Percentiles rank a stretch among this genome's conserved stretches.
Conservation (phyloP, 2,329 filamentous ascomycete species). For the Aspergillus aculeatus region DNA sequence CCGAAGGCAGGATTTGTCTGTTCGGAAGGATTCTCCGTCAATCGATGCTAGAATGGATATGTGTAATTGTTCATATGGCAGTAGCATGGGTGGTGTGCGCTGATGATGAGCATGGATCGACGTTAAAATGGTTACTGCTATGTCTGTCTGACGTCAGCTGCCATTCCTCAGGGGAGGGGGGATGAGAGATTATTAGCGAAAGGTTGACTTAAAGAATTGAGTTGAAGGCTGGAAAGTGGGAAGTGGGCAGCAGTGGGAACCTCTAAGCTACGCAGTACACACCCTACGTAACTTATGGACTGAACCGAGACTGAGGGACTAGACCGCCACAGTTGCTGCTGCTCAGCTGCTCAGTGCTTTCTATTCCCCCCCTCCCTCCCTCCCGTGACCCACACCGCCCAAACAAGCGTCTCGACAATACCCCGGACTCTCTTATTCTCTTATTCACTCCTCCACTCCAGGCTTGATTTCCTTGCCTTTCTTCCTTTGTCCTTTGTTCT, state of each 20-base stretch:
- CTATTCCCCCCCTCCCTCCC: background rate
- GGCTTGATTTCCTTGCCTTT: background rate
- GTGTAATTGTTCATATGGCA: background rate
- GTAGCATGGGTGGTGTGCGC: background rate
- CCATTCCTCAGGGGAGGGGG: background rate
- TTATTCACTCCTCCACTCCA: background rate
- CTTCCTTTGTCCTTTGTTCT: background rate
- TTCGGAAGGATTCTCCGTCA: background rate
- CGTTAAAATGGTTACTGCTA: background rate
- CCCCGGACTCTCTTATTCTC: conserved; percentile 6
- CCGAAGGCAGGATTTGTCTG: background rate
- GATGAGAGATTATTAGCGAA: background rate
- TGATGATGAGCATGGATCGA: conserved; percentile 1
- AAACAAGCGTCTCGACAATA: conserved; percentile 9
- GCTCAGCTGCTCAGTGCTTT: background rate
- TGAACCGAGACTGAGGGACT: background rate
- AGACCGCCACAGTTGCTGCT: conserved; percentile 1
- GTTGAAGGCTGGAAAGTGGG: conserved; percentile 1
- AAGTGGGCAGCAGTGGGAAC: background rate
- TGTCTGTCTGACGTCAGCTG: conserved; percentile 10
- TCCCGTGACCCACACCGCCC: conserved; percentile 26
- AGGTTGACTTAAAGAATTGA: background rate
- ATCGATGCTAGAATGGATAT: background rate
- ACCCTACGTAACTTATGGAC: background rate
- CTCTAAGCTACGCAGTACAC: no score